These are phyloP conservation scores for Apiotrichum akiyoshidainum DNA, from an alignment of 1,284 basidiomycete species.

Conservation along the genomic window DNA sequence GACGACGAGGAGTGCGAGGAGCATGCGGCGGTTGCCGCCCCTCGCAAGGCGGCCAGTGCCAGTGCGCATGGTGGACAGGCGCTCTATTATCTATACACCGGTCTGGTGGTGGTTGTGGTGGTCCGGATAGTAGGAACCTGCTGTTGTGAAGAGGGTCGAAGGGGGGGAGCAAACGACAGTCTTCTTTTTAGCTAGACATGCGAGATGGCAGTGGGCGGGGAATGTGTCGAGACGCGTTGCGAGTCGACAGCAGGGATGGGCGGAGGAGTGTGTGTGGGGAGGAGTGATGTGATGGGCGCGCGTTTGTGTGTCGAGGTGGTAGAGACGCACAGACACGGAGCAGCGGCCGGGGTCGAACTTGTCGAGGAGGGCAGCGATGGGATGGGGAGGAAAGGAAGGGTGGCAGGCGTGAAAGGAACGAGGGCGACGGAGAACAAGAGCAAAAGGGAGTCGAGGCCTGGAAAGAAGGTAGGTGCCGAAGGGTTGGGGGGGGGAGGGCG, in stretches of 20 bases:
- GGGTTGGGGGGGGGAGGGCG: too few species aligned
- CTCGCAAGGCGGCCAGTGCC: slow-evolving; percentile 15
- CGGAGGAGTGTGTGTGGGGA: not conserved
- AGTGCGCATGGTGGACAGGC: slow-evolving; percentile 3
- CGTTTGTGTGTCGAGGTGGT: not conserved
- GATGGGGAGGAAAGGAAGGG: not conserved
- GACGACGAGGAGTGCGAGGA: slow-evolving; percentile 16
- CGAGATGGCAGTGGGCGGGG: not conserved
- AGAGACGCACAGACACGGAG: not conserved
- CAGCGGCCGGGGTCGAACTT: too few species aligned
- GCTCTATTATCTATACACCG: not conserved
- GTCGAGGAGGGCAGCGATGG: not conserved
- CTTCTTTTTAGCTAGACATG: not conserved
- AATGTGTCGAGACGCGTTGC: not conserved
- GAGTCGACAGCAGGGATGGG: not conserved
- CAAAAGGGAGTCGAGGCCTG: not conserved
- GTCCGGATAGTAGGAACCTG: too few species aligned
- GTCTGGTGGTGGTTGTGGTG: not conserved
- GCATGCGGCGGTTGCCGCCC: slow-evolving; percentile 16
- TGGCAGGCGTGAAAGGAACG: not conserved
- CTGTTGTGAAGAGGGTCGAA: too few species aligned
- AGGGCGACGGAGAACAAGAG: not conserved
- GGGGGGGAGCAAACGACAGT: too few species aligned
- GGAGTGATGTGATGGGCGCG: too few species aligned
- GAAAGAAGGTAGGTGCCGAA: not conserved